A percentile compares a stretch with the other conserved stretches of the same genome.
phyloP scores from a whole-genome alignment of 2,329 filamentous ascomycete genomes.

The Pseudogymnoascus sp. region DNA sequence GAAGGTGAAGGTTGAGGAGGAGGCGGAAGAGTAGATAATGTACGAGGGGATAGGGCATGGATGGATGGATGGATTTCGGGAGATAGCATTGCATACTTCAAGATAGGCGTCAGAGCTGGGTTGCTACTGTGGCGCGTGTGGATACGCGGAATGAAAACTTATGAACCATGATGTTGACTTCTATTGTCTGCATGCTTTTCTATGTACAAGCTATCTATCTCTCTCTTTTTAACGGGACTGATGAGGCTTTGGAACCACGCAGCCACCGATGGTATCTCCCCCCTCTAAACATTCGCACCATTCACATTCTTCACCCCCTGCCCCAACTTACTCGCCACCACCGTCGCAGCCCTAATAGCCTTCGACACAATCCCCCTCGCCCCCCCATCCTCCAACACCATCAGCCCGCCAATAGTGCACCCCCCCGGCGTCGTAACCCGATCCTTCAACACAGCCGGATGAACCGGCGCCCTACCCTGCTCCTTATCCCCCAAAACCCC shows the following conservation, averaged over 20 bases:
- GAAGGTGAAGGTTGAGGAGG: slow-evolving; percentile 9
- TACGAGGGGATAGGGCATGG: slow-evolving; percentile 4
- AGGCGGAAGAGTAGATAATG: neutral
- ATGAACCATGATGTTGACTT: neutral
- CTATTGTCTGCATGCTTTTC: neutral
- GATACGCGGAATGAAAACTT: neutral
- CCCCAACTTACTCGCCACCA: slow-evolving; percentile 58
- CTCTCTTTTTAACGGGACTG: neutral
- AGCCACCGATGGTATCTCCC: neutral
- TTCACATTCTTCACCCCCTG: slow-evolving; percentile 31
- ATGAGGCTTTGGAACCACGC: neutral
- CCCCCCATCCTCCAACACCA: slow-evolving; percentile 64
- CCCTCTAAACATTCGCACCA: neutral
- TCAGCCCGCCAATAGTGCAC: slow-evolving; percentile 65
- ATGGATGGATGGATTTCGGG: neutral
- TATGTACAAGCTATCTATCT: neutral
- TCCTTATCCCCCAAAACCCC: slow-evolving; percentile 46
- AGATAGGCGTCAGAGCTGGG: neutral
- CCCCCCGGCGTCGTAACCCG: slow-evolving; percentile 72
- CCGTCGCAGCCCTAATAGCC: slow-evolving; percentile 62
- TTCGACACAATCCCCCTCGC: slow-evolving; percentile 58
- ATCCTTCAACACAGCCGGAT: slow-evolving; percentile 65
- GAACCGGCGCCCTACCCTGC: slow-evolving; percentile 44
- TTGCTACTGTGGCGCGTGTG: neutral
- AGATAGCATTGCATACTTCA: neutral